Percentiles rank a stretch among this genome's conserved stretches.
Conservation (phyloP, 2,329 filamentous ascomycete genomes). For the Sporothrix schenckii region DNA sequence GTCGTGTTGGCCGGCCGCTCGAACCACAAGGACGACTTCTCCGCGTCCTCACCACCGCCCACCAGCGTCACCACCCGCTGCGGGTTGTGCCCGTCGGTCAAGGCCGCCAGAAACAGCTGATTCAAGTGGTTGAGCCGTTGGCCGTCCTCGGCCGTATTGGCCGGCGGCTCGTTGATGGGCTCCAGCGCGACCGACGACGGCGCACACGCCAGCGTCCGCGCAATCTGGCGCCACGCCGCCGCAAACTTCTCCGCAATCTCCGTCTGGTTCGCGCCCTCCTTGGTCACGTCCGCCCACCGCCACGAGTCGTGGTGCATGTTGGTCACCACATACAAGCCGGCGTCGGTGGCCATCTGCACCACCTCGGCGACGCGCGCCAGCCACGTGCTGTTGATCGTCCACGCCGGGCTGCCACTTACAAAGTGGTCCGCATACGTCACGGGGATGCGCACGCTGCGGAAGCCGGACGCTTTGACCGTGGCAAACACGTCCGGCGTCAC, state of each 20-base stretch:
- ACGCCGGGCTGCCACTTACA: slow-evolving; percentile 53
- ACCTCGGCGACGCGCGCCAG: slow-evolving; percentile 61
- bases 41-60: slow-evolving; percentile 54
- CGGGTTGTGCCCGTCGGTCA: slow-evolving; percentile 58
- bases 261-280: slow-evolving; percentile 50
- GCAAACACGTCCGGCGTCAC: slow-evolving; percentile 56
- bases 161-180: slow-evolving; percentile 62
- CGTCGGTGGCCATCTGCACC: slow-evolving; percentile 56
- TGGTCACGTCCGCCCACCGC: slow-evolving; percentile 60
- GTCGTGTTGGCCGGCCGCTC: slow-evolving; percentile 50
- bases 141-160: slow-evolving; percentile 53
- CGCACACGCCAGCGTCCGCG: slow-evolving; percentile 57
- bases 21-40: slow-evolving; percentile 60
- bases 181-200: slow-evolving; percentile 59
- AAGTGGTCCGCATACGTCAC: slow-evolving; percentile 64
- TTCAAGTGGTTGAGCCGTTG: slow-evolving; percentile 59
- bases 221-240: slow-evolving; percentile 61
- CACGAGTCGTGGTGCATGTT: slow-evolving; percentile 64
- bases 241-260: slow-evolving; percentile 61
- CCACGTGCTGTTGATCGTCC: slow-evolving; percentile 58
- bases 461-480: slow-evolving; percentile 56
- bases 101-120: slow-evolving; percentile 57
- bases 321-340: slow-evolving; percentile 57
- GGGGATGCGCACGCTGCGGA: slow-evolving; percentile 61
- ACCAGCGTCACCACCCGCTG: slow-evolving; percentile 60